These are phyloP conservation scores for Rusavskia elegans DNA, from an alignment of 495 filamentous ascomycete species.

Conservation along the genomic window DNA sequence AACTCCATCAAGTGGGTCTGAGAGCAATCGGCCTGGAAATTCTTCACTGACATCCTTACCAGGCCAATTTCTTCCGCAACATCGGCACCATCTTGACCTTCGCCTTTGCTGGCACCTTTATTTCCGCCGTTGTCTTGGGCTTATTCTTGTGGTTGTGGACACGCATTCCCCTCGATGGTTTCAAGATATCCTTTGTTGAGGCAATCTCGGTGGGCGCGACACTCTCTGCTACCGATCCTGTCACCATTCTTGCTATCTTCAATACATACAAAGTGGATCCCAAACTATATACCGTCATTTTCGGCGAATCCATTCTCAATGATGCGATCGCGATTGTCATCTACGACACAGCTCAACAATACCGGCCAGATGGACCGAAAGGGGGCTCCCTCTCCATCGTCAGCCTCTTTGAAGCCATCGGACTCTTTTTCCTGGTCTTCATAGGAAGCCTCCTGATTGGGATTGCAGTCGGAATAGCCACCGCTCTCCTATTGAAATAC, in stretches of 20 bases:
- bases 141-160: slow-evolving; percentile 80
- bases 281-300: slow-evolving; percentile 94
- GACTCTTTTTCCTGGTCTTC: slow-evolving; percentile 89
- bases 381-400: slow-evolving; percentile 48
- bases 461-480: slow-evolving; percentile 67
- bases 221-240: slow-evolving; percentile 88
- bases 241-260: slow-evolving; percentile 96
- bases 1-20: slow-evolving; percentile 60
- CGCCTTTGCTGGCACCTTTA: slow-evolving; percentile 92
- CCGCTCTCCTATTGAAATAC: slow-evolving; percentile 79
- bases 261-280: slow-evolving; percentile 98
- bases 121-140: slow-evolving; percentile 86
- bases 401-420: slow-evolving; percentile 76
- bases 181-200: slow-evolving; percentile 80
- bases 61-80: slow-evolving; percentile 94
- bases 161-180: slow-evolving; percentile 63
- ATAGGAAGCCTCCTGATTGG: slow-evolving; percentile 87
- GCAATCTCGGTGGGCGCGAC: slow-evolving; percentile 93
- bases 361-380: slow-evolving; percentile 45
- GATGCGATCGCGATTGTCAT: slow-evolving; percentile 97
- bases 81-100: slow-evolving; percentile 98
- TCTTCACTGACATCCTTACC: neutral
- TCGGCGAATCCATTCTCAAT: slow-evolving; percentile 94
- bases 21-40: neutral
- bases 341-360: slow-evolving; percentile 91